These are phyloP conservation scores for Starmerella tilneyi DNA, from an alignment of 805 yeast genomes.

Conservation along the genomic window DNA sequence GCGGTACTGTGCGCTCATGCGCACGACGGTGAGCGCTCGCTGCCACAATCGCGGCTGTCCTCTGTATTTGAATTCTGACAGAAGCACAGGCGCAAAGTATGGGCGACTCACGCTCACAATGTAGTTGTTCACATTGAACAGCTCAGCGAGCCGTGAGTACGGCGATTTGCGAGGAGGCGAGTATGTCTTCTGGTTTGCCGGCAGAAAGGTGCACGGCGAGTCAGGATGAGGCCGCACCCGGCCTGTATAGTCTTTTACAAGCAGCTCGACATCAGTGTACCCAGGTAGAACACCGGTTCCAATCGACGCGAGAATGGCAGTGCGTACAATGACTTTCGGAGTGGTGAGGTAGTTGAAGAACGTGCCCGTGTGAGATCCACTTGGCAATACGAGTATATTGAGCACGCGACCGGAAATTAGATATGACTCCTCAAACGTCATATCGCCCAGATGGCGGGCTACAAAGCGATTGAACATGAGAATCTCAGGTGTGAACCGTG, in stretches of 20 bases:
- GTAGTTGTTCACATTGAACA: slow-evolving; percentile 90
- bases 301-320: slow-evolving; percentile 67
- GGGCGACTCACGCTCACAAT: slow-evolving; percentile 88
- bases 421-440: slow-evolving; percentile 91
- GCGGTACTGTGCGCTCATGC: slow-evolving; percentile 76
- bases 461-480: slow-evolving; percentile 70
- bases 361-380: slow-evolving; percentile 36
- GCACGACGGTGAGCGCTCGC: slow-evolving; percentile 45
- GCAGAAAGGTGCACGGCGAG: slow-evolving; percentile 25
- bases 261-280: slow-evolving; percentile 48
- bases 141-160: slow-evolving; percentile 77
- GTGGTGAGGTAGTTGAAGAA: slow-evolving; percentile 72
- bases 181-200: slow-evolving; percentile 37
- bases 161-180: slow-evolving; percentile 48
- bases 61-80: slow-evolving; percentile 68
- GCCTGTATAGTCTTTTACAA: slow-evolving; percentile 47
- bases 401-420: slow-evolving; percentile 65
- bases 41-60: slow-evolving; percentile 33
- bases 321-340: slow-evolving; percentile 74
- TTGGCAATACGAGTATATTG: slow-evolving; percentile 78
- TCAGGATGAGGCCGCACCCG: slow-evolving; percentile 31
- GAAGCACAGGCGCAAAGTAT: slow-evolving; percentile 78
- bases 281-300: slow-evolving; percentile 46
- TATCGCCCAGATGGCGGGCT: slow-evolving; percentile 59
- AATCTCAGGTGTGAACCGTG: slow-evolving; percentile 82